These are phyloP conservation scores for Neofusicoccum cordaticola DNA, from an alignment of 2,329 filamentous ascomycete genomes.

Conservation along the genomic window DNA sequence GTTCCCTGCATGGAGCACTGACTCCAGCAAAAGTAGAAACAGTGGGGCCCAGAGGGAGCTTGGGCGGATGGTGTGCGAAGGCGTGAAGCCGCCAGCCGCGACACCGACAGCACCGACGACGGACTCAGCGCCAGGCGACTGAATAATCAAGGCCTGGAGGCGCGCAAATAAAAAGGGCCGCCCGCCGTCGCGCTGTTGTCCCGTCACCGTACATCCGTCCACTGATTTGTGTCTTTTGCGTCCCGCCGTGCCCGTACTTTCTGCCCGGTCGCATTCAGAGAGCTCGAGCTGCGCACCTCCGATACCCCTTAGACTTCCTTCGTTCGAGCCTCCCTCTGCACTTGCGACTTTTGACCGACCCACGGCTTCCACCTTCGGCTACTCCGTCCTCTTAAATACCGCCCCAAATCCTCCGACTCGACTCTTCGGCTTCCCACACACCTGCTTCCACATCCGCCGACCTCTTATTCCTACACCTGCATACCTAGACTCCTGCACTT, in stretches of 20 bases:
- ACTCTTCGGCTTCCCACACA: not conserved
- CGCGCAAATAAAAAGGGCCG: slow-evolving; percentile 12
- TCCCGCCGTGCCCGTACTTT: not conserved
- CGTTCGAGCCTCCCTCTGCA: slow-evolving; percentile 10
- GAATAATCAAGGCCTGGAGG: slow-evolving; percentile 11
- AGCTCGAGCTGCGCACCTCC: not conserved
- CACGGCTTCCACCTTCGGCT: not conserved
- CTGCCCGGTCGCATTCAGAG: not conserved
- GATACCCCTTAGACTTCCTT: not conserved
- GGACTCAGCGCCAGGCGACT: not conserved
- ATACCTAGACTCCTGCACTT: not conserved
- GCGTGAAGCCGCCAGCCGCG: slow-evolving; percentile 8
- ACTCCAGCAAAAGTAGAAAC: slow-evolving; percentile 17
- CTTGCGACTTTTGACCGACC: not conserved
- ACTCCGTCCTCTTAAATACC: not conserved
- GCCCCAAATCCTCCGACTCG: not conserved
- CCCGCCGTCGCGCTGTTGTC: not conserved
- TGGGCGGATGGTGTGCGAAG: slow-evolving; percentile 15
- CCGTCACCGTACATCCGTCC: slow-evolving; percentile 12
- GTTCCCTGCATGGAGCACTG: slow-evolving; percentile 14
- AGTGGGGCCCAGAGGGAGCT: slow-evolving; percentile 15
- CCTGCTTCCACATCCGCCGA: not conserved
- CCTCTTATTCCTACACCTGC: not conserved
- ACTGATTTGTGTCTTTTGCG: slow-evolving; percentile 2
- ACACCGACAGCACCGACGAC: slow-evolving; percentile 1